Evolutionary conservation across 2,329 filamentous ascomycete species (phyloP), one percentile per base, ranked within the genome.

Genomic region (Cadophora gregata): DNA sequence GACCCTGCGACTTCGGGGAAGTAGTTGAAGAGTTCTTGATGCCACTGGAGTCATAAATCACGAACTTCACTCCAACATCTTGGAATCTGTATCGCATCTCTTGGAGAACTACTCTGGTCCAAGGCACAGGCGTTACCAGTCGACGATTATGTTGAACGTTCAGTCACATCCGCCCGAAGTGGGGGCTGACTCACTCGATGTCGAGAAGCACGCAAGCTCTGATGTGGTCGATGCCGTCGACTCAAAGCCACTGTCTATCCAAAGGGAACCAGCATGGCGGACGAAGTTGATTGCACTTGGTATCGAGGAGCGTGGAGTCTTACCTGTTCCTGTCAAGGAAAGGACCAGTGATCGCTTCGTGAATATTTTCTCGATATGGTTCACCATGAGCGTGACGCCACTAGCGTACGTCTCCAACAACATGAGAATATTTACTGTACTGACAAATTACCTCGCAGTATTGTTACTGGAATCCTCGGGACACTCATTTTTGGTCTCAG

Each of bases 391-490:
- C 64, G 79, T 85, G 51, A 87, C 84, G 72, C 79, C 87, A 8
- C 73, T 89, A 36, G 86, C 86, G 86, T 88, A 74, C 76, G 85
- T 80, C 10, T 64, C 3, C 10, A 19, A n/a, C 6, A 27, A 12
- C 19, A 36, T 10, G 27, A 33, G 14, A 5, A 14, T 19, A 38
- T 25, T 5, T 24, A 42, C 10, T 19, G 12, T 42, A n/a, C 24
- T 31, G n/a, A 53, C 31, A 25, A 36, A 42, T 31, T 31, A 14
- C 61, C 42, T 61, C 6, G 19, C 64, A 85, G 86, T 1, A 85
- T 90, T 66, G 86, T 86, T 0, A 89, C 88, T 72, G 88, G 88
- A 66, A 86, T 90, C 82, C 80, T 88, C 1, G 87, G 86, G 0
- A 86, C 86, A 4, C 76, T 83, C 31, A 77, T 29, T 14, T 87